phyloP scores from a whole-genome alignment of 2,329 filamentous ascomycete genomes.

The Colletotrichum sojae region DNA sequence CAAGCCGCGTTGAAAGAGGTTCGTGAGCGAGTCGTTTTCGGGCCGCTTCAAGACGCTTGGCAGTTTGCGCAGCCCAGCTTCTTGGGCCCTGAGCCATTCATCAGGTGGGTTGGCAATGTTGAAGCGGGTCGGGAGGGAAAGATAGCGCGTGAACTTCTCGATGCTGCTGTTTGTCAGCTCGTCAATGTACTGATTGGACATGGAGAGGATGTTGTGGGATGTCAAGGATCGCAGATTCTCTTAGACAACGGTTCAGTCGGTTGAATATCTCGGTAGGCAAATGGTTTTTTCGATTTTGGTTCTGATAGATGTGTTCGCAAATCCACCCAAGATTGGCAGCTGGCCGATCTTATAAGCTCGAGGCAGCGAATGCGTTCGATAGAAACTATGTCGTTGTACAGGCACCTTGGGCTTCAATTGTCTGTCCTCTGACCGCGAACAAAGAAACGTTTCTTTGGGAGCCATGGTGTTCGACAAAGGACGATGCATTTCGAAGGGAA shows the following conservation, averaged over 20 bases:
- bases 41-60: constrained; percentile 48
- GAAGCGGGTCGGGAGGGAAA: constrained; percentile 53
- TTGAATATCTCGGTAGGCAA: too few relatives aligned
- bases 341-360: background rate
- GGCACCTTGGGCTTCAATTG: background rate
- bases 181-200: constrained; percentile 33
- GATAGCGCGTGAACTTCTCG: constrained; percentile 51
- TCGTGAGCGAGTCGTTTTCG: constrained; percentile 43
- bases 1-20: constrained; percentile 50
- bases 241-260: too few relatives aligned
- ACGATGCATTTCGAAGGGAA: background rate
- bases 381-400: constrained; percentile 13
- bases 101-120: constrained; percentile 49
- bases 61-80: constrained; percentile 43
- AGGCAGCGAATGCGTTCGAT: background rate
- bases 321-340: too few relatives aligned
- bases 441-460: constrained; percentile 3
- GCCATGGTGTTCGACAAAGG: background rate
- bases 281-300: too few relatives aligned
- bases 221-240: background rate
- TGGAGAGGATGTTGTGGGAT: background rate
- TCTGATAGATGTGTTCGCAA: too few relatives aligned
- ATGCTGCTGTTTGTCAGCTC: constrained; percentile 47
- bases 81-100: constrained; percentile 55
- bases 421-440: background rate